Conservation (phyloP, 2,329 filamentous ascomycete species). For the Eutypa lata region DNA sequence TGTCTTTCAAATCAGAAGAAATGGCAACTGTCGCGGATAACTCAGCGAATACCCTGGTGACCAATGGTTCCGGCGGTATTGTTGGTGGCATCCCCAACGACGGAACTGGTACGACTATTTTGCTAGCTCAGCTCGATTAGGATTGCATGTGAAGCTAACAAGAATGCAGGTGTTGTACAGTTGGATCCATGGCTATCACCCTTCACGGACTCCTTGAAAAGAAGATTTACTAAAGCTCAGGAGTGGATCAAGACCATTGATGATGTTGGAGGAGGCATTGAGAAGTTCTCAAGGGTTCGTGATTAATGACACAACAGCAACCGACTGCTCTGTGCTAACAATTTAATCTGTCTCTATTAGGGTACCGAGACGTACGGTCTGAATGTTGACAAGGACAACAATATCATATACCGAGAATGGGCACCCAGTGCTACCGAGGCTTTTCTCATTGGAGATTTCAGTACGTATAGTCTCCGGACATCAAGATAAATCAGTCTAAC, state of each 20-base stretch:
- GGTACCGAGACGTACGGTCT: slow-evolving; percentile 86
- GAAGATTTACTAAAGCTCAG: slow-evolving; percentile 75
- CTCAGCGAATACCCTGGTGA: slow-evolving; percentile 42
- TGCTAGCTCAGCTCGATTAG: not conserved
- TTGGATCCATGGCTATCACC: slow-evolving; percentile 89
- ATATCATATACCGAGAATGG: slow-evolving; percentile 93
- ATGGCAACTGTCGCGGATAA: slow-evolving; percentile 37
- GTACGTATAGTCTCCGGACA: slow-evolving; percentile 43
- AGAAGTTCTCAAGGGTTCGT: slow-evolving; percentile 81
- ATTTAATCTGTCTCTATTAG: slow-evolving; percentile 39
- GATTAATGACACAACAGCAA: not conserved
- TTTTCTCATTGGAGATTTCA: slow-evolving; percentile 91
- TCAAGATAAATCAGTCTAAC: slow-evolving; percentile 23
- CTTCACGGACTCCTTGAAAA: slow-evolving; percentile 73
- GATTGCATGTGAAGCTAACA: not conserved
- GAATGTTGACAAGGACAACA: slow-evolving; percentile 75
- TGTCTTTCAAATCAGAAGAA: slow-evolving; percentile 4
- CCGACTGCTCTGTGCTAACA: too few species aligned
- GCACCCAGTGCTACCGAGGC: slow-evolving; percentile 85
- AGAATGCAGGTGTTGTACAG: slow-evolving; percentile 68
- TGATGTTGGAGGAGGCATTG: slow-evolving; percentile 79
- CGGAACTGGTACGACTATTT: slow-evolving; percentile 60
- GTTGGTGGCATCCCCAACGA: slow-evolving; percentile 55
- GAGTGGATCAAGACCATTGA: slow-evolving; percentile 85
- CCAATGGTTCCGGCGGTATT: slow-evolving; percentile 25